These are phyloP conservation scores for Vanrija sp. DNA, from an alignment of 1,284 basidiomycete genomes.

Conservation along the genomic window DNA sequence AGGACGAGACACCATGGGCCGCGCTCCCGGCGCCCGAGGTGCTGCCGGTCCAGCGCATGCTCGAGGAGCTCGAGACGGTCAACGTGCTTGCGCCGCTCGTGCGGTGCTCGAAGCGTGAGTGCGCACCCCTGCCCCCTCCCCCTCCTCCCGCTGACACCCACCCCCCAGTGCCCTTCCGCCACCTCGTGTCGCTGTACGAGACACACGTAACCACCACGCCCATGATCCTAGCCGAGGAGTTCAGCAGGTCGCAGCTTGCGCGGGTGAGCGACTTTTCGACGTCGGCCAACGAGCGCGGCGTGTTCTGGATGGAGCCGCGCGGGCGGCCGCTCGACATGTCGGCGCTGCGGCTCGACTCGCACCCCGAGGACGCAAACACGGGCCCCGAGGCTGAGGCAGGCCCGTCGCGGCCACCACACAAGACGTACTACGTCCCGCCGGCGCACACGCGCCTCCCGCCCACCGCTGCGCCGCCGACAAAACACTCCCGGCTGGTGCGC, in stretches of 20 bases:
- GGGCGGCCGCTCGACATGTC: not conserved
- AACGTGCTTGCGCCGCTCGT: conserved; percentile 57
- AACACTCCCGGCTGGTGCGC: conserved; percentile 44
- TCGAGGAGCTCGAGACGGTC: conserved; percentile 49
- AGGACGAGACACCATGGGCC: conserved; percentile 5
- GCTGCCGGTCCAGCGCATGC: conserved; percentile 50
- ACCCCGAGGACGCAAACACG: not conserved
- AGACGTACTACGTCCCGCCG: conserved; percentile 24
- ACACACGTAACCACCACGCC: conserved; percentile 57
- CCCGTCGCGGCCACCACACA: not conserved
- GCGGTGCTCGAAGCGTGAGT: conserved; percentile 55
- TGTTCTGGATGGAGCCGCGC: conserved; percentile 50
- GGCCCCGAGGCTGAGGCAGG: not conserved
- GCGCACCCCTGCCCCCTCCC: not conserved
- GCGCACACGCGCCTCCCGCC: conserved; percentile 34
- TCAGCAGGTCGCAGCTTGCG: conserved; percentile 55
- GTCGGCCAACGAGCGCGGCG: conserved; percentile 53
- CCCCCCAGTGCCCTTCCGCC: conserved; percentile 54
- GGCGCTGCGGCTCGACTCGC: not conserved
- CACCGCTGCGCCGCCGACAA: conserved; percentile 23
- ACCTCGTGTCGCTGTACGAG: conserved; percentile 56
- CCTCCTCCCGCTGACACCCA: not conserved
- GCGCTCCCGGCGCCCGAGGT: conserved; percentile 37
- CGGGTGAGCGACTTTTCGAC: conserved; percentile 57
- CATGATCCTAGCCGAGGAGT: conserved; percentile 60